Base-by-base conservation (phyloP, 2,329 filamentous ascomycete species). In the Calycina marina region DNA sequence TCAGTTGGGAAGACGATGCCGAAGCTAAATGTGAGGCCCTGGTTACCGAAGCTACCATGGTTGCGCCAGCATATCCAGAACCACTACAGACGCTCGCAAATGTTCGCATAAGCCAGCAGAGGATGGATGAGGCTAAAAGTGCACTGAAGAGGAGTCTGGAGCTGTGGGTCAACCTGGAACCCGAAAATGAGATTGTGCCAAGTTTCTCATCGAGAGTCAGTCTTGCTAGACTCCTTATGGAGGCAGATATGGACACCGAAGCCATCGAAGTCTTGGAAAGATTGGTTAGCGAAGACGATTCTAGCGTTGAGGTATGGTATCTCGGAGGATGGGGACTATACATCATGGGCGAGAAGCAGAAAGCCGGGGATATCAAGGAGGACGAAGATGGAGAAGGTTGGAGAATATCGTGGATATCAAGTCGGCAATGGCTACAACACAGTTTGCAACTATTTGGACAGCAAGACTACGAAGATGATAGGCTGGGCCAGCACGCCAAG, bases 271-370 rank as follows among this genome's bases (percentile, higher is more conserved):
- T 96, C 3, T 62, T 94, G 33, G 83, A 93, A 52, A 66, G 83
- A 33, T 62, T 98, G 32, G 72, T 93, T 24, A 64, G 70, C 20
- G 90, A 98, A 53, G 88, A 98, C 44, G 92, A 98, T 52, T 69
- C 80, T 50, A 93, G 88, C 54, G 81, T 98, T 13, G 90, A 98
- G 58, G 80, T 83, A 12, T 94, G 86, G 85, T 98, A 98, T 58
- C 66, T 98, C 4, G 90, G 90, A 26, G 92, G 90, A 4, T 96
- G 88, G 82, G 86, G 84, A 46, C 66, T 92, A 44, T 83, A 84
- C 52, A 68, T 93, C 37, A 62, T 80, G 40, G 81, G 79, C 8
- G 70, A 81, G 53, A 81, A 77, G 62, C 61, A 72, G 47, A 70
- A 65, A 46, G 56, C 56, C 40, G 54, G 56, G 18, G 46, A 45